Conservation (phyloP, 164 flowering plant genomes). For the Tetracentron sinense region DNA sequence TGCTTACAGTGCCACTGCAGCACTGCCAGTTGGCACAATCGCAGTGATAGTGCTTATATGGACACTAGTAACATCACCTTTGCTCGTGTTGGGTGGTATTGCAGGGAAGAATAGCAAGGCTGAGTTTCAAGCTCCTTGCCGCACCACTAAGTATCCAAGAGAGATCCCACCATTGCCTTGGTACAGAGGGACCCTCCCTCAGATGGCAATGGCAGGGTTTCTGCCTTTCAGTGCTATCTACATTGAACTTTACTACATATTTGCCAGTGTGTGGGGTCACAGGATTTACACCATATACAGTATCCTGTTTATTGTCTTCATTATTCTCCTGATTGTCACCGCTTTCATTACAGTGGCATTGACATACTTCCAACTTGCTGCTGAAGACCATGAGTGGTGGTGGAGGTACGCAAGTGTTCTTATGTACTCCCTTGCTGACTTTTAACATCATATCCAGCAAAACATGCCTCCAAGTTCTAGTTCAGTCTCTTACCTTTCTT, state of each 20-base stretch:
- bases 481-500: too few relatives aligned
- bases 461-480: too few relatives aligned
- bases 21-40: conserved; percentile 41
- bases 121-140: conserved; percentile 43
- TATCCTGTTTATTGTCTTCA: conserved; percentile 41
- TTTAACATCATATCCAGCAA: too few relatives aligned
- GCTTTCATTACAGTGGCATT: conserved; percentile 43
- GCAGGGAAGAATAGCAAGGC: conserved; percentile 43
- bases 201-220: conserved; percentile 49
- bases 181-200: conserved; percentile 35
- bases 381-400: conserved; percentile 52
- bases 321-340: conserved; percentile 39
- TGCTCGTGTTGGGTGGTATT: conserved; percentile 44
- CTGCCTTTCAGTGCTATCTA: conserved; percentile 45
- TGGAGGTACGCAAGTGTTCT: conserved; percentile 30
- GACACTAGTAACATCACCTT: conserved; percentile 39
- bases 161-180: conserved; percentile 42
- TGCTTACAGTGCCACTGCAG: conserved; percentile 41
- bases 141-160: conserved; percentile 42
- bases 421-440: too few relatives aligned
- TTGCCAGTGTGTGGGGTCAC: conserved; percentile 48
- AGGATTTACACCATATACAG: conserved; percentile 42
- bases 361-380: conserved; percentile 45
- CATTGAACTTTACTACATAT: conserved; percentile 42
- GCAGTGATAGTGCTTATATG: conserved; percentile 42